Evolutionary conservation across 371 early-diverging fungal species (phyloP), one percentile per base, ranked within the genome.

Genomic region (Parasitella parasitica): DNA sequence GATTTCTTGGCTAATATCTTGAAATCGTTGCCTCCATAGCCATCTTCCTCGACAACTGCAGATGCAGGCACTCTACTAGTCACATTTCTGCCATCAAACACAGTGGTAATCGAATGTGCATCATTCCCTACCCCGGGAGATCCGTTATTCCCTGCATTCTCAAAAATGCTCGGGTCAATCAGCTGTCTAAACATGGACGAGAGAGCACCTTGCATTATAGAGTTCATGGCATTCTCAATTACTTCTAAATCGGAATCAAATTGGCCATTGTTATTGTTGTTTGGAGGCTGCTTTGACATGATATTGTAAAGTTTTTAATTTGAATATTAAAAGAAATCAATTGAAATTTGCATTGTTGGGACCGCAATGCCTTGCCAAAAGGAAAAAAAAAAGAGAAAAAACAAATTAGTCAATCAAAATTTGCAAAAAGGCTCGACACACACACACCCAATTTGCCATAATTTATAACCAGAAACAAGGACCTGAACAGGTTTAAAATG

Each of bases 1-100:
- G 74, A 67, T 43, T 75, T 75, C 7, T 64, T 65, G 4, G 71
- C 64, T 26, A 78, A 41, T 7, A 66, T 55, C 65, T 65, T 66
- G 53, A 78, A 78, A 57, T 78, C 78, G 32, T 56, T 75, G 13
- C 78, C 78, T 11, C 64, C 74, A 38, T 63, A 70, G 7, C 63
- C 66, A 48, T 67, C 71, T 22, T 39, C 49, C 4, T 43, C 16
- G 22, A 43, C 24, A 18, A 41, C 43, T 8, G 16, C 11, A 7
- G 22, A 16, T 5, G 43, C 43, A 43, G 43, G 43, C 7, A 43
- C 43, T 20, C 7, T 20, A 36, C 51, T 35, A 24, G 50, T 11
- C 28, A 52, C n/a, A 13, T 55, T 46, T 53, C 49, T 64, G 0
- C 67, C 67, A 27, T 67, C 54, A 13, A 62, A 35, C 5, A 61